Conservation (phyloP, 2,329 filamentous ascomycete species). For the Zymoseptoria crescenta region DNA sequence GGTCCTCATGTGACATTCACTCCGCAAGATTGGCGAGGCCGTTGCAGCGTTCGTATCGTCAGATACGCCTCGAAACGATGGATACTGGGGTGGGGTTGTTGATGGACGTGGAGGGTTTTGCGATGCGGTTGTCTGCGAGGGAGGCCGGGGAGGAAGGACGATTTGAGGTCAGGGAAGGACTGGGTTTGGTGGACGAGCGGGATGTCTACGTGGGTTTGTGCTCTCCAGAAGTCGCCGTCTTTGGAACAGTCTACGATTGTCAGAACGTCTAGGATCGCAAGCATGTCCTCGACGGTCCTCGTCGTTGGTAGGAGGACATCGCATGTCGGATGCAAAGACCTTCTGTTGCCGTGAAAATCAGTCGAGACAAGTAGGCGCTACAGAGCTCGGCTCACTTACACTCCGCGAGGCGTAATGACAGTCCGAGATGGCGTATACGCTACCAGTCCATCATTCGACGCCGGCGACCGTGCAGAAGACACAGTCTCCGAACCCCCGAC, state of each 20-base stretch:
- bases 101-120: conserved; percentile 46
- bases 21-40: not conserved
- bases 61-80: not conserved
- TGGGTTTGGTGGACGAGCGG: conserved; percentile 30
- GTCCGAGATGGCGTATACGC: conserved; percentile 51
- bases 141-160: conserved; percentile 20
- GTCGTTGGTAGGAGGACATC: conserved; percentile 50
- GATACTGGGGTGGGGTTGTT: conserved; percentile 26
- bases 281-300: conserved; percentile 43
- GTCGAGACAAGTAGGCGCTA: too few relatives aligned
- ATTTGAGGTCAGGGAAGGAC: conserved; percentile 30
- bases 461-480: conserved; percentile 49
- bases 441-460: conserved; percentile 49
- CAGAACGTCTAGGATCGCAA: conserved; percentile 44
- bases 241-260: conserved; percentile 36
- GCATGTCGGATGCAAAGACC: conserved; percentile 50
- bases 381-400: conserved; percentile 30
- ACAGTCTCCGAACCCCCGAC: conserved; percentile 50
- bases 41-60: not conserved
- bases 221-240: conserved; percentile 48
- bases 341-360: conserved; percentile 17
- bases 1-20: too few relatives aligned
- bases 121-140: conserved; percentile 41
- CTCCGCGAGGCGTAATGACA: conserved; percentile 44
- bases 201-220: conserved; percentile 41